Evolutionary conservation across 176 grass and related monocot genomes (phyloP), one percentile per base, ranked within the genome.

Genomic region (Aechmea fasciata): DNA sequence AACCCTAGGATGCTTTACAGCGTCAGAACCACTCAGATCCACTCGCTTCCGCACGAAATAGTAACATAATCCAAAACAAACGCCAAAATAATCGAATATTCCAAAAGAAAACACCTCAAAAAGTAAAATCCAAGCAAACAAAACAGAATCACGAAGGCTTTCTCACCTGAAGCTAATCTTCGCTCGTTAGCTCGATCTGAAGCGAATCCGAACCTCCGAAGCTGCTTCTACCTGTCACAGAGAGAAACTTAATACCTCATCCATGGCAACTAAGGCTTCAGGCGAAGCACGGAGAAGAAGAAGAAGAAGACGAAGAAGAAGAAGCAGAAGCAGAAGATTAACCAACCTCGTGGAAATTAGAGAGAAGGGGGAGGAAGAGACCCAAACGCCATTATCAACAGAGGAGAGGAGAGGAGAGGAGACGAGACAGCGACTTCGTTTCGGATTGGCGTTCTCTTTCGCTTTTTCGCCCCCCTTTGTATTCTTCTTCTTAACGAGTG

Each of bases 121-220:
- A 29, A 52, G 10, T 7, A 59, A 0, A 22, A 26, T 33, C 29
- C 25, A 3, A 47, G 10, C 23, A 3, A 9, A 41, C 4, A 63
- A 24, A 11, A 49, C 8, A n/a, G 6, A 73, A 73, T 13, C 11
- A 61, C 20, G 55, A 15, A 0, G 55, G 55, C n/a, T 61, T 61
- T 15, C 26, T 63, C 71, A 73, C 71, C 71, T 11, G 33, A 13
- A 49, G 54, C 71, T 63, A 10, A 73, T 62, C 2, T 13, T 28
- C 9, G 11, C 41, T 13, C 14, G n/a, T 29, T 14, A 12, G 33
- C 28, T 49, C 70, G 10, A 49, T 62, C 11, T 14, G 33, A 57
- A 10, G n/a, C 11, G 48, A 55, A 73, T 50, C 55, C 47, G 24
- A 55, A 73, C 29, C 12, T 11, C n/a, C 20, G 15, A 18, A 61